phyloP scores from a whole-genome alignment of 139 green algal species.

The Penium margaritaceum region DNA sequence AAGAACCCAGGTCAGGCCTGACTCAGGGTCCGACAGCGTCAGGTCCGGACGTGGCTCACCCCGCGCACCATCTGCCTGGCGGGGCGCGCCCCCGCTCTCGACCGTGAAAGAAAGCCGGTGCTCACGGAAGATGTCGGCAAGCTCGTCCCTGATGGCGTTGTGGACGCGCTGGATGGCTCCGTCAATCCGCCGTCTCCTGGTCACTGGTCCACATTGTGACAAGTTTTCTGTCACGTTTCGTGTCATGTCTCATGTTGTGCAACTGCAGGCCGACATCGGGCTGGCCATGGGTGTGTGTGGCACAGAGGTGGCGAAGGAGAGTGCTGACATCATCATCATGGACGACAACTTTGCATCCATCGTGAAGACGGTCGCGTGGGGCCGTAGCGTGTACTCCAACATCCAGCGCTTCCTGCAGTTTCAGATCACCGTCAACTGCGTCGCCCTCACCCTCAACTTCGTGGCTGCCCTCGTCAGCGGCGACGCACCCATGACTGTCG shows the following conservation, averaged over 20 bases:
- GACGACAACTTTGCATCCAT: constrained; percentile 93
- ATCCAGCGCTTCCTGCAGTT: constrained; percentile 97
- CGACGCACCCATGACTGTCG: constrained; percentile 78
- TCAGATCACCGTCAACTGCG: constrained; percentile 88
- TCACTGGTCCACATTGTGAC: too few relatives aligned
- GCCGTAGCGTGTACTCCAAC: constrained; percentile 84
- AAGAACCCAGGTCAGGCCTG: too few relatives aligned
- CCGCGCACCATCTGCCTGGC: too few relatives aligned
- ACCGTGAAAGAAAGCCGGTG: too few relatives aligned
- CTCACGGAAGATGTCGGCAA: too few relatives aligned
- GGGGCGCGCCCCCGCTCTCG: too few relatives aligned
- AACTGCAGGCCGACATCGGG: constrained; percentile 69
- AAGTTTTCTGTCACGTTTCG: too few relatives aligned
- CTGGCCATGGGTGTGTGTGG: constrained; percentile 91
- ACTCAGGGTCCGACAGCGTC: too few relatives aligned
- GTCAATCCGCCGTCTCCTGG: too few relatives aligned
- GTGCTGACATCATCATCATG: constrained; percentile 95
- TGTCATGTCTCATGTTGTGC: neutral
- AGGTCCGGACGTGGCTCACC: too few relatives aligned
- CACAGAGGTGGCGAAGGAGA: constrained; percentile 87
- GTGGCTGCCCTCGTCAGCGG: constrained; percentile 71
- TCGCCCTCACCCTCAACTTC: constrained; percentile 83
- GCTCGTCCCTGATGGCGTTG: too few relatives aligned
- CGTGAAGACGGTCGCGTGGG: constrained; percentile 74
- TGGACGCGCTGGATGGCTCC: too few relatives aligned